These are phyloP conservation scores for Alternaria longipes DNA, from an alignment of 2,329 filamentous ascomycete species.

Conservation along the genomic window DNA sequence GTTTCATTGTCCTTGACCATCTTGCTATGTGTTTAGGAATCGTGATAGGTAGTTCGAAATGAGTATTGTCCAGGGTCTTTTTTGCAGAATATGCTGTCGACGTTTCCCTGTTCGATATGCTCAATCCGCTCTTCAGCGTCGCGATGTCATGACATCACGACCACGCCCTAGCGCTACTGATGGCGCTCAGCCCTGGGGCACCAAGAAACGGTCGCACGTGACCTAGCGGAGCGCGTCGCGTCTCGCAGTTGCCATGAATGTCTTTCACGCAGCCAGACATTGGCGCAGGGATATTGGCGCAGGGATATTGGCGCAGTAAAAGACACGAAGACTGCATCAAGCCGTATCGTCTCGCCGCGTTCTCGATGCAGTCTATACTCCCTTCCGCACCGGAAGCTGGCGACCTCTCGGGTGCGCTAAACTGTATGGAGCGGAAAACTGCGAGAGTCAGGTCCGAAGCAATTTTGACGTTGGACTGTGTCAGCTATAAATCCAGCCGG, in stretches of 20 bases:
- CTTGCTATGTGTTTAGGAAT: constrained; percentile 26
- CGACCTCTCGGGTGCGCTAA: neutral
- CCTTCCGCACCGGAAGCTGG: neutral
- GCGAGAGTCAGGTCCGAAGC: neutral
- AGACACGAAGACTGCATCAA: neutral
- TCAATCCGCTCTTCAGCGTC: neutral
- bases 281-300: neutral
- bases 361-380: neutral
- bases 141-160: constrained; percentile 1
- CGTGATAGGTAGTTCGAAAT: neutral
- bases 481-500: neutral
- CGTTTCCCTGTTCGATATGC: neutral
- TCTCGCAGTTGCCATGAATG: neutral
- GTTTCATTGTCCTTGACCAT: constrained; percentile 64
- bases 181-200: neutral
- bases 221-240: neutral
- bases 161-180: neutral
- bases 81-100: neutral
- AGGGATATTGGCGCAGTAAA: neutral
- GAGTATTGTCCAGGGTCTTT: neutral
- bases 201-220: constrained; percentile 3
- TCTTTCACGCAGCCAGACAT: neutral
- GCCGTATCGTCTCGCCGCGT: neutral
- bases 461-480: neutral
- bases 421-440: neutral